Conservation (phyloP, 768 basidiomycete genomes). For the Boletus pseudo-olivaceus region DNA sequence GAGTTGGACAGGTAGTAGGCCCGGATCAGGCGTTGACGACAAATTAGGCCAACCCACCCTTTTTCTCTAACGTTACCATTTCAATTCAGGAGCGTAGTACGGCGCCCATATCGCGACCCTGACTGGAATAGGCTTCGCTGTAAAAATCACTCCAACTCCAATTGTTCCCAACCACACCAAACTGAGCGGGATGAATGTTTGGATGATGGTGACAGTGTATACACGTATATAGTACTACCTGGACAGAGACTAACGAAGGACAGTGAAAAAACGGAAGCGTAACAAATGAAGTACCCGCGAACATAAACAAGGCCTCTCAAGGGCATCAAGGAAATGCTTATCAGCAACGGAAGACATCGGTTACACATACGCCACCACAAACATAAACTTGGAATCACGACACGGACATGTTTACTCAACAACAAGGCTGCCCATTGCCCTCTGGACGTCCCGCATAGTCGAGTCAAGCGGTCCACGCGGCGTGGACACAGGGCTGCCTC, state of each 20-base stretch:
- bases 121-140: not conserved
- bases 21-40: constrained; percentile 14
- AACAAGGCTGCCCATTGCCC: constrained; percentile 73
- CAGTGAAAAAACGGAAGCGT: constrained; percentile 9
- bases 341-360: constrained; percentile 19
- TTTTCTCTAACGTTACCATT: constrained; percentile 5
- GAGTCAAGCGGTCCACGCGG: constrained; percentile 46
- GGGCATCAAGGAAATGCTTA: constrained; percentile 18
- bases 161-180: constrained; percentile 1
- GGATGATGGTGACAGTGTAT: constrained; percentile 19
- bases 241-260: constrained; percentile 27
- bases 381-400: constrained; percentile 11
- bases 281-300: constrained; percentile 1
- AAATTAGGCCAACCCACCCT: constrained; percentile 14
- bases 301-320: constrained; percentile 18
- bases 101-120: constrained; percentile 10
- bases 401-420: constrained; percentile 51
- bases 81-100: constrained; percentile 7
- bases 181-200: not conserved
- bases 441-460: constrained; percentile 64
- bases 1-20: not conserved
- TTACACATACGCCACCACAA: constrained; percentile 19
- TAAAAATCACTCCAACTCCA: not conserved
- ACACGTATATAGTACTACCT: constrained; percentile 25
- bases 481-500: constrained; percentile 25